These are phyloP conservation scores for Paramarasmius palmivorus DNA, from an alignment of 1,284 basidiomycete species.

Conservation along the genomic window DNA sequence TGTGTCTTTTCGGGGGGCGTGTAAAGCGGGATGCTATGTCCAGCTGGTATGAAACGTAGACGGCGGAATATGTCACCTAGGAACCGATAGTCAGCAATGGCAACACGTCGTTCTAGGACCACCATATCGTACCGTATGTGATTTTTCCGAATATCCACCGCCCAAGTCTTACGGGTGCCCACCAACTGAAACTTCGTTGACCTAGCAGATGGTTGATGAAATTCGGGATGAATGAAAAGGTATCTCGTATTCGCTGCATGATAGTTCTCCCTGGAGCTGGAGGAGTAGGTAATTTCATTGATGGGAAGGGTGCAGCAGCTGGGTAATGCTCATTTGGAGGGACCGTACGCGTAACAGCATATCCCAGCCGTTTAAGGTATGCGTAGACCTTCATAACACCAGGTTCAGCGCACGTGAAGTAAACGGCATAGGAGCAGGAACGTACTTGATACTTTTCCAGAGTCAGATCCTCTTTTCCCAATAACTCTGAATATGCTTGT, in stretches of 20 bases:
- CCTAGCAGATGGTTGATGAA: slow-evolving; percentile 27
- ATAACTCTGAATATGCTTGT: slow-evolving; percentile 85
- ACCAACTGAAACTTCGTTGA: slow-evolving; percentile 50
- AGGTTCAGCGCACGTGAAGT: slow-evolving; percentile 9
- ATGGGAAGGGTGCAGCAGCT: slow-evolving; percentile 38
- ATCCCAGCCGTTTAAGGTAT: slow-evolving; percentile 90
- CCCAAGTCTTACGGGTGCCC: slow-evolving; percentile 51
- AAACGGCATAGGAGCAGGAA: slow-evolving; percentile 3
- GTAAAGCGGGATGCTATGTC: slow-evolving; percentile 44
- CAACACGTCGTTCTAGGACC: not conserved
- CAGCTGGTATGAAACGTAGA: slow-evolving; percentile 76
- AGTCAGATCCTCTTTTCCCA: slow-evolving; percentile 76
- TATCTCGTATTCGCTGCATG: slow-evolving; percentile 22
- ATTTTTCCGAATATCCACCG: slow-evolving; percentile 47
- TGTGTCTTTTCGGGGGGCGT: slow-evolving; percentile 21
- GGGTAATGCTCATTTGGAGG: slow-evolving; percentile 66
- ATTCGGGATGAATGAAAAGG: slow-evolving; percentile 33
- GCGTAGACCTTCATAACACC: slow-evolving; percentile 73
- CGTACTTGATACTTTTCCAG: slow-evolving; percentile 86
- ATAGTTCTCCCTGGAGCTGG: slow-evolving; percentile 23
- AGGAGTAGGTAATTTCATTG: not conserved
- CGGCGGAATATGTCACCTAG: slow-evolving; percentile 65
- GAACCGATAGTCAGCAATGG: not conserved
- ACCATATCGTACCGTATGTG: slow-evolving; percentile 43
- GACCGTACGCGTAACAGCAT: slow-evolving; percentile 77